phyloP scores from a whole-genome alignment of 106 monocot genomes.

The Hemerocallis citrina region DNA sequence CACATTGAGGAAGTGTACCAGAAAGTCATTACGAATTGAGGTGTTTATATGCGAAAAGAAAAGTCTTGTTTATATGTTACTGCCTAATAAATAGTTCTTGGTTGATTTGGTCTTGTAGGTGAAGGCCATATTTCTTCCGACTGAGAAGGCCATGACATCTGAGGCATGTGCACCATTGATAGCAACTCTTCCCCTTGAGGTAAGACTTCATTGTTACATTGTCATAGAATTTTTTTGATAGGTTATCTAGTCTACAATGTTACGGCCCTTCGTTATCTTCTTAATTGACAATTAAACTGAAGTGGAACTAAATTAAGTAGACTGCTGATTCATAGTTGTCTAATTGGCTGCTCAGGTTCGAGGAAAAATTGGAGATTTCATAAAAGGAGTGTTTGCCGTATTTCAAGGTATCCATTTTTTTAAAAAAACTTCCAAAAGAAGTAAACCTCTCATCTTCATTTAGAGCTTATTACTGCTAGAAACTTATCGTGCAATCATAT shows the following conservation, averaged over 20 bases:
- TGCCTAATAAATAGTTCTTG: not conserved
- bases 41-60: too few species aligned
- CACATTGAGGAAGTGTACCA: too few species aligned
- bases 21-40: too few species aligned
- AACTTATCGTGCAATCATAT: not conserved
- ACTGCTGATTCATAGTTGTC: not conserved
- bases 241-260: not conserved
- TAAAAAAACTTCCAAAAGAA: not conserved
- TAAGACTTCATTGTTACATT: slow-evolving; percentile 5
- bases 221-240: not conserved
- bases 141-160: slow-evolving; percentile 62
- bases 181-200: slow-evolving; percentile 97
- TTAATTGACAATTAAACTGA: too few species aligned
- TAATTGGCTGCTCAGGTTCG: slow-evolving; percentile 38
- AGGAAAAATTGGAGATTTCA: slow-evolving; percentile 86
- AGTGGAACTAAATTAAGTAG: not conserved
- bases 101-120: slow-evolving; percentile 30
- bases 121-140: slow-evolving; percentile 77
- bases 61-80: not conserved
- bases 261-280: too few species aligned
- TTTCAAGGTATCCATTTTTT: slow-evolving; percentile 64
- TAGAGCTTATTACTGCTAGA: not conserved
- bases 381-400: slow-evolving; percentile 79
- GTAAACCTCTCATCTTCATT: too few species aligned
- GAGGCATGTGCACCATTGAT: slow-evolving; percentile 86